Conservation (phyloP, 768 basidiomycete species). For the Pleurotus ostreatus region DNA sequence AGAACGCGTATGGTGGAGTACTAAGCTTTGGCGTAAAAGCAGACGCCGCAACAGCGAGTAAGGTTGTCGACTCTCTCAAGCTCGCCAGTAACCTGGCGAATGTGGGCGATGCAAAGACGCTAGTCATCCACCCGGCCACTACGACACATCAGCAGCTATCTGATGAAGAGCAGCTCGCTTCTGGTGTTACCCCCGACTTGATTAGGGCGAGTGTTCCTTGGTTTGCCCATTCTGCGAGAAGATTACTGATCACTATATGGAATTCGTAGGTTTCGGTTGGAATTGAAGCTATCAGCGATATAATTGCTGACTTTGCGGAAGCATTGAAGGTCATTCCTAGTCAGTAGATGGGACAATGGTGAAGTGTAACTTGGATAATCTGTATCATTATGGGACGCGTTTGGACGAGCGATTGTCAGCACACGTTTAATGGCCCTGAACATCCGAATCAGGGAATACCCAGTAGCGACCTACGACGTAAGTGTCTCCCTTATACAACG, state of each 20-base stretch:
- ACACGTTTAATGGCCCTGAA: too few relatives aligned
- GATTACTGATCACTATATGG: not conserved
- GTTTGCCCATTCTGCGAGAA: not conserved
- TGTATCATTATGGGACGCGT: too few relatives aligned
- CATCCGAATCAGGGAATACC: not conserved
- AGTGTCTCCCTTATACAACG: not conserved
- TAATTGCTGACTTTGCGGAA: slow-evolving; percentile 36
- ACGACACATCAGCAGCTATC: slow-evolving; percentile 76
- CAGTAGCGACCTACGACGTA: not conserved
- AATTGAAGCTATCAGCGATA: slow-evolving; percentile 34
- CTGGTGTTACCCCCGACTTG: slow-evolving; percentile 75
- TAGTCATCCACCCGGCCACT: slow-evolving; percentile 74
- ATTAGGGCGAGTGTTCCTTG: slow-evolving; percentile 43
- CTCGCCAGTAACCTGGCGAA: slow-evolving; percentile 76
- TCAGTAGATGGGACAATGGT: not conserved
- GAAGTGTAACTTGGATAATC: too few relatives aligned
- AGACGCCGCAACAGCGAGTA: slow-evolving; percentile 43
- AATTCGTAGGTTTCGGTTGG: slow-evolving; percentile 29
- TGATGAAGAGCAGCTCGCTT: slow-evolving; percentile 51
- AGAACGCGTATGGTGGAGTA: slow-evolving; percentile 62
- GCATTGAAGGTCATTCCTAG: slow-evolving; percentile 20
- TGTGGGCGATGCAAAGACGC: slow-evolving; percentile 74
- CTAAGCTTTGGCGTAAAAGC: slow-evolving; percentile 77
- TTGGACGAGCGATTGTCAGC: too few relatives aligned
- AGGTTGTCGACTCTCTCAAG: slow-evolving; percentile 65